These are phyloP conservation scores for Arabidopsis suecica DNA, from an alignment of 345 rosid genomes.

Conservation along the genomic window DNA sequence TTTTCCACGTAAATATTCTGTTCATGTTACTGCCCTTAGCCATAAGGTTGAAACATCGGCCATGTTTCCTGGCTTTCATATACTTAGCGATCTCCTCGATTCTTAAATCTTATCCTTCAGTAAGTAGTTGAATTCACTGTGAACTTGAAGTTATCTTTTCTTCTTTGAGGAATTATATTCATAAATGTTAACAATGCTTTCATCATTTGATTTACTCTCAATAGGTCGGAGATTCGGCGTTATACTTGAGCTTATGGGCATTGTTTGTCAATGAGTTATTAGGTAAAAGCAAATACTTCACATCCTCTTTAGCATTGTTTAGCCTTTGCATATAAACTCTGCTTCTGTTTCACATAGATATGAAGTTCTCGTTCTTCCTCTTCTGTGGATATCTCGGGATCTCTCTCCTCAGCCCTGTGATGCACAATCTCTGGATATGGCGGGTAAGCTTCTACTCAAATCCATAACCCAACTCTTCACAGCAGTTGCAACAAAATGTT, in stretches of 20 bases:
- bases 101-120: slow-evolving; percentile 95
- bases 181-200: not conserved
- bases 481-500: slow-evolving; percentile 13
- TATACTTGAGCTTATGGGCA: slow-evolving; percentile 81
- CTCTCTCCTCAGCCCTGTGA: slow-evolving; percentile 93
- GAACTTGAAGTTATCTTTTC: not conserved
- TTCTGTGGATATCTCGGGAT: slow-evolving; percentile 91
- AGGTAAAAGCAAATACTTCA: slow-evolving; percentile 51
- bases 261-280: slow-evolving; percentile 84
- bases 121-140: slow-evolving; percentile 48
- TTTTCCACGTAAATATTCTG: slow-evolving; percentile 80
- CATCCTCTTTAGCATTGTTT: slow-evolving; percentile 19
- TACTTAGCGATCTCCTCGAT: slow-evolving; percentile 80
- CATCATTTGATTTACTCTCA: slow-evolving; percentile 29
- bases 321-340: slow-evolving; percentile 35
- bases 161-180: not conserved
- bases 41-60: slow-evolving; percentile 83
- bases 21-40: slow-evolving; percentile 89
- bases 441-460: slow-evolving; percentile 60
- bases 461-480: slow-evolving; percentile 1
- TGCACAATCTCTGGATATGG: slow-evolving; percentile 99
- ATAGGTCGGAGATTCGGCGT: slow-evolving; percentile 93
- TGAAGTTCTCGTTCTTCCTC: slow-evolving; percentile 91
- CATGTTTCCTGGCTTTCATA: slow-evolving; percentile 89
- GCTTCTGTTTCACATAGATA: slow-evolving; percentile 52